Evolutionary conservation across 352 stramenopile genomes (phyloP).

Genomic region (Saprolegnia diclina): DNA sequence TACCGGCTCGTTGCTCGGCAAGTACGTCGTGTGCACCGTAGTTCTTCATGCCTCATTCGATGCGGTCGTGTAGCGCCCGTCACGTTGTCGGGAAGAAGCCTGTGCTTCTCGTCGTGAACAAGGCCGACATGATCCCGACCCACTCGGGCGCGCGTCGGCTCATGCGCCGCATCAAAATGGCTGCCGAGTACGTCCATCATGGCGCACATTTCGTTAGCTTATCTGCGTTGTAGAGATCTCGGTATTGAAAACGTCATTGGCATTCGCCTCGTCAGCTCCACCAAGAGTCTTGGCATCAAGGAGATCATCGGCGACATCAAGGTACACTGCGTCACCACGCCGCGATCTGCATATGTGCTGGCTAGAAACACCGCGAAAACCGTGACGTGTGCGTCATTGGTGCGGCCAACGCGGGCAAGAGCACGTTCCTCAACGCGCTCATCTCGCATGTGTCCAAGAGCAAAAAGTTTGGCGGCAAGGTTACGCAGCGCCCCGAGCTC

Average conservation of each 20-base stretch:
- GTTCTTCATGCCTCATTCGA: not conserved
- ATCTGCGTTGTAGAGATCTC: constrained; percentile 33
- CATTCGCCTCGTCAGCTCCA: constrained; percentile 75
- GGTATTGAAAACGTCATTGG: constrained; percentile 76
- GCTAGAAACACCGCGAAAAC: constrained; percentile 55
- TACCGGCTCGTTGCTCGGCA: constrained; percentile 78
- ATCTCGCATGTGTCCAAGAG: constrained; percentile 39
- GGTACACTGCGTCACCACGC: not conserved
- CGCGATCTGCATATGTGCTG: not conserved
- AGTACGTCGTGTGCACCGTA: constrained; percentile 30
- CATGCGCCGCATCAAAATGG: constrained; percentile 67
- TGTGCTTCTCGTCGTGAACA: constrained; percentile 88
- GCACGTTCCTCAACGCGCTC: constrained; percentile 89
- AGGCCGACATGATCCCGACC: constrained; percentile 82
- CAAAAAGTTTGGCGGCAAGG: constrained; percentile 15
- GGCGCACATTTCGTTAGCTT: not conserved
- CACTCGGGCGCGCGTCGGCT: constrained; percentile 78
- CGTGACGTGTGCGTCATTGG: constrained; percentile 88
- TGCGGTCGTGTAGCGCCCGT: constrained; percentile 34
- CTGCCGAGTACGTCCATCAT: constrained; percentile 50
- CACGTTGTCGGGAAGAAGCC: constrained; percentile 87
- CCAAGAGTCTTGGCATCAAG: constrained; percentile 83
- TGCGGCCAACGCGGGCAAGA: constrained; percentile 90
- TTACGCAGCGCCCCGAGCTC: not conserved
- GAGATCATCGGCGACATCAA: constrained; percentile 78